A percentile compares a stretch with the other conserved stretches of the same genome.
Evolutionary conservation across 2,329 filamentous ascomycete species (phyloP).

Genomic region (Arthrobotrys sphaeroides): DNA sequence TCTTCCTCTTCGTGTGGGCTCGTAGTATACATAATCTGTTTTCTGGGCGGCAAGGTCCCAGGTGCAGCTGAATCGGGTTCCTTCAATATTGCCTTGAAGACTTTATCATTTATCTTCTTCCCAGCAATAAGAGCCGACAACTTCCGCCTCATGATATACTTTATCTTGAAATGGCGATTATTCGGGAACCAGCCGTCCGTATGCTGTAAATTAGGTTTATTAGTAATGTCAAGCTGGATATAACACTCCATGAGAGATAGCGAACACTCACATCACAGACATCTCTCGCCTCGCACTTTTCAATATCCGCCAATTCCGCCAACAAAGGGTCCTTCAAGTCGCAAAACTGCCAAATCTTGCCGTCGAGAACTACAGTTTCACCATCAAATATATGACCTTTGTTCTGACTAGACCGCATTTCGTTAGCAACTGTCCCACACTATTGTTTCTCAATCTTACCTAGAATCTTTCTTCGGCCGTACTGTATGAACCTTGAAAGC

Average conservation of each 20-base stretch:
- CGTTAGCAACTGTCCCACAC: neutral
- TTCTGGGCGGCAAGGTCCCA: slow-evolving; percentile 55
- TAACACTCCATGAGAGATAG: neutral
- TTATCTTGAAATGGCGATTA: slow-evolving; percentile 82
- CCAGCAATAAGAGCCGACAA: slow-evolving; percentile 66
- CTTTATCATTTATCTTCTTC: slow-evolving; percentile 64
- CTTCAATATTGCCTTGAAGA: slow-evolving; percentile 64
- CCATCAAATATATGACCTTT: slow-evolving; percentile 44
- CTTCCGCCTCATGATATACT: slow-evolving; percentile 88
- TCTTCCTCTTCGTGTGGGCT: neutral
- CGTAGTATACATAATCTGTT: slow-evolving; percentile 42
- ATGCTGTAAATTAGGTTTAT: slow-evolving; percentile 17
- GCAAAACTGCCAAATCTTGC: slow-evolving; percentile 93
- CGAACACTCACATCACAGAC: slow-evolving; percentile 53
- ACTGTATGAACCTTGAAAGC: slow-evolving; percentile 75
- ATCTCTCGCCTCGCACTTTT: slow-evolving; percentile 63
- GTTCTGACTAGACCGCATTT: slow-evolving; percentile 13
- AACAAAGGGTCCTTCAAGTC: slow-evolving; percentile 87
- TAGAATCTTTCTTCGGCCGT: slow-evolving; percentile 54
- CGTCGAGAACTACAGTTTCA: slow-evolving; percentile 67
- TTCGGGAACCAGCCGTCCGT: slow-evolving; percentile 83
- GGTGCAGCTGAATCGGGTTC: slow-evolving; percentile 61
- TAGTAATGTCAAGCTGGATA: slow-evolving; percentile 66
- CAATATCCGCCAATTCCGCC: slow-evolving; percentile 71
- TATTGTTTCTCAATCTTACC: no score